Evolutionary conservation across 139 green algal genomes (phyloP), one percentile per base, ranked within the genome.

Genomic region (Marvania coccoides): DNA sequence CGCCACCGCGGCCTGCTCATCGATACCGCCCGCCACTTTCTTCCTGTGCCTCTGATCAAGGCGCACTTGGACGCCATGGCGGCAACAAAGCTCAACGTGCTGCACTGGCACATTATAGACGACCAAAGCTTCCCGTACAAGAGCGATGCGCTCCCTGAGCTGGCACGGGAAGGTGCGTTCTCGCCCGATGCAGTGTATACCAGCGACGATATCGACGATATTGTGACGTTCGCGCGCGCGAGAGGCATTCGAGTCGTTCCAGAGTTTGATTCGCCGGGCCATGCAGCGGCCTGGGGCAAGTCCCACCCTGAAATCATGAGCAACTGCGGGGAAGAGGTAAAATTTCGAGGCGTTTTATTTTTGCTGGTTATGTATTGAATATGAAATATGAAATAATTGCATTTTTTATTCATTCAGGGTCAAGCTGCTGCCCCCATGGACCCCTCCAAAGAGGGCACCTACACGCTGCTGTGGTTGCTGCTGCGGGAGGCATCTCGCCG

Each of bases 81-180:
- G 7, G 64, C 61, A 29, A 31, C 65, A 19, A 88, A 87, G 61
- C 38, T 88, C 42, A 89, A 89, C 61, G 67, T 78, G 13, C 68
- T 88, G 47, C 82, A 88, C 67, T 87, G 80, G 80, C 82, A 88
- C 63, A 66, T 81, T 4, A 68, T 72, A 9, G 82, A 88, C 47
- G 77, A 85, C 58, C 38, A 74, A 68, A 71, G 63, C 54, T 84
- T 82, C 47, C 69, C 72, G 2, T 77, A 58, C 35, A 7, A 47
- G 29, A 60, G 31, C 23, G 47, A 69, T 12, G 38, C 35, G 28
- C 45, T 83, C 39, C 71, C 76, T 7, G 28, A 39, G 31, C 62
- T 81, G 33, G 13, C 48, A 2, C 35, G 19, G 5, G n/a, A 35
- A 5, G 77, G 70, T 29, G 39, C 1, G 57, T 53, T 8, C 46